Conservation (phyloP, 768 basidiomycete genomes). For the Psilocybe tampanensis region DNA sequence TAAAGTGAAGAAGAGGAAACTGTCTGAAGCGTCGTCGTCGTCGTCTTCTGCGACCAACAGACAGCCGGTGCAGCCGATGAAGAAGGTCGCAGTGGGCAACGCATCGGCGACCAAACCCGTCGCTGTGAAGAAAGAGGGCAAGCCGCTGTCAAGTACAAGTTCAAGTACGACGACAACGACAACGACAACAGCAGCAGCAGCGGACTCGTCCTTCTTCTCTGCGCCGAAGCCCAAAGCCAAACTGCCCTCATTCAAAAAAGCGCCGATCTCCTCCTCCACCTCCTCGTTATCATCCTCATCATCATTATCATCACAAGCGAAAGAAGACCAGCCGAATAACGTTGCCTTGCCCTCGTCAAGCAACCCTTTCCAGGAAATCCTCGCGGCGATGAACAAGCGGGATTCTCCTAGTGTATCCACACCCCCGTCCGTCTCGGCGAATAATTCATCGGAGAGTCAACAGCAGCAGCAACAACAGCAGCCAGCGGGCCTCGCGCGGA, state of each 20-base stretch:
- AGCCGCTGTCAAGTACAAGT: neutral
- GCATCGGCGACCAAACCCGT: slow-evolving; percentile 42
- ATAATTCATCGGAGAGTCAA: too few species aligned
- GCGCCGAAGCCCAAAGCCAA: slow-evolving; percentile 84
- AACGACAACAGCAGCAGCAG: slow-evolving; percentile 32
- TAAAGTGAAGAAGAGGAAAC: slow-evolving; percentile 77
- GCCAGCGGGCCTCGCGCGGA: slow-evolving; percentile 35
- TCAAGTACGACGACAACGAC: neutral
- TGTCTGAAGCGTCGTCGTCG: slow-evolving; percentile 41
- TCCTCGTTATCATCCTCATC: too few species aligned
- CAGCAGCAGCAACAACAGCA: slow-evolving; percentile 23
- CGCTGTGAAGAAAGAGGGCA: slow-evolving; percentile 60
- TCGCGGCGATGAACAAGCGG: slow-evolving; percentile 67
- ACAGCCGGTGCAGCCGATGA: slow-evolving; percentile 55
- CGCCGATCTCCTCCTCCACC: too few species aligned
- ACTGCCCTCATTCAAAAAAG: slow-evolving; percentile 87
- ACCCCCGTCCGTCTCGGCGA: slow-evolving; percentile 43
- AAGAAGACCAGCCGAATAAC: slow-evolving; percentile 57
- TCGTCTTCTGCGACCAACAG: too few species aligned
- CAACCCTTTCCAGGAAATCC: slow-evolving; percentile 82
- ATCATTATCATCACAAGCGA: too few species aligned
- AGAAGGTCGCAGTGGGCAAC: slow-evolving; percentile 62
- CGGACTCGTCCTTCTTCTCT: slow-evolving; percentile 88
- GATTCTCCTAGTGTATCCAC: slow-evolving; percentile 65
- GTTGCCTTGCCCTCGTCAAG: slow-evolving; percentile 76